Percentiles rank a stretch among this genome's conserved stretches.
phyloP scores from a whole-genome alignment of 2,329 filamentous ascomycete species.

The Penicillium sp. region DNA sequence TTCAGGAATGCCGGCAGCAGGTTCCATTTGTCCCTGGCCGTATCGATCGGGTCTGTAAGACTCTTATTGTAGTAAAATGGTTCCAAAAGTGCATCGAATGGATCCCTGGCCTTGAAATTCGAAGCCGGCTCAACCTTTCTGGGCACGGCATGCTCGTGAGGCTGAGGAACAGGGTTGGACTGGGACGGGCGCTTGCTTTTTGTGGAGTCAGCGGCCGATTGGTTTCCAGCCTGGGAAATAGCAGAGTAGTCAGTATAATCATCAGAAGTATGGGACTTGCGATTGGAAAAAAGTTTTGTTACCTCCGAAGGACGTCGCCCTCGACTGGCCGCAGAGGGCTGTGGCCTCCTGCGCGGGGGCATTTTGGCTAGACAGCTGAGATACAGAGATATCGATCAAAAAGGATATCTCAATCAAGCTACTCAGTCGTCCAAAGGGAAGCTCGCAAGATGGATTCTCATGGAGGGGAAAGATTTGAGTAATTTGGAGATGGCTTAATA shows the following conservation, averaged over 20 bases:
- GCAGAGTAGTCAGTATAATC: slow-evolving; percentile 8
- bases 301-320: slow-evolving; percentile 32
- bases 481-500: slow-evolving; percentile 27
- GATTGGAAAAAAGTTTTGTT: slow-evolving; percentile 28
- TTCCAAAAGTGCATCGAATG: slow-evolving; percentile 63
- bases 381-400: background rate
- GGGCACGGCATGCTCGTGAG: slow-evolving; percentile 17
- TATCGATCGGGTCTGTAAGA: slow-evolving; percentile 67
- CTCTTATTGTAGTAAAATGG: slow-evolving; percentile 69
- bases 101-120: slow-evolving; percentile 33
- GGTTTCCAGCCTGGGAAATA: slow-evolving; percentile 1
- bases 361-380: slow-evolving; percentile 23
- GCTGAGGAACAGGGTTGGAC: slow-evolving; percentile 22
- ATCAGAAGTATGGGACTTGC: background rate
- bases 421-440: slow-evolving; percentile 6
- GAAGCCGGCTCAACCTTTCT: slow-evolving; percentile 17
- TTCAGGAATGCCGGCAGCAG: slow-evolving; percentile 95
- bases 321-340: slow-evolving; percentile 28
- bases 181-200: slow-evolving; percentile 30
- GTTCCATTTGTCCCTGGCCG: slow-evolving; percentile 87
- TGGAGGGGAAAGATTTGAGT: slow-evolving; percentile 25
- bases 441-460: slow-evolving; percentile 3
- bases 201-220: slow-evolving; percentile 22
- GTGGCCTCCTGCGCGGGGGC: slow-evolving; percentile 39
- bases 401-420: slow-evolving; percentile 8